Base-by-base conservation (phyloP, 768 basidiomycete genomes). In the Psilocybe sp. region DNA sequence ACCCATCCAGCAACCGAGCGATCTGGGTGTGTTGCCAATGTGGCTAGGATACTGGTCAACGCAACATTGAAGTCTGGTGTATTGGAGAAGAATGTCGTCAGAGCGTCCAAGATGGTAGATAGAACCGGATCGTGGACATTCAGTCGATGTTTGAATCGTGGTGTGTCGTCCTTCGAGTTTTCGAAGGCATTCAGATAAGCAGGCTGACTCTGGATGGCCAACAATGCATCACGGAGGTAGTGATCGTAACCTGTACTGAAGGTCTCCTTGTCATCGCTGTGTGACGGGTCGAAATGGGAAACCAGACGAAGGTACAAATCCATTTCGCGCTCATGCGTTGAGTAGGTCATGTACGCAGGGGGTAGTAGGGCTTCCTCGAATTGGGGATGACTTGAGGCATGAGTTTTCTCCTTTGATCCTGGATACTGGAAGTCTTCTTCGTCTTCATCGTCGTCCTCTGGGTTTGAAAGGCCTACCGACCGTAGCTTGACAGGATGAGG, bases 1-100 rank as follows among this genome's bases (percentile, higher is more conserved):
- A 97, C 64, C 94, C 94, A 98, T 1, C 94, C 93, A 0, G 86
- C 82, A 19, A 97, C 72, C 1, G 89, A 91, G 6, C 94, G 80
- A 62, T 90, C 77, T 3, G 95, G 91, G 61, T 92, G 90, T n/a
- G 85, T 71, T 0, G 92, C 91, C 14, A 98, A 70, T 10, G 84
- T 80, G 3, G 90, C 84, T 32, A 97, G 69, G 4, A 86, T 81
- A 16, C 90, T 90, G 3, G 92, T 97, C 54, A 98, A 67, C 0
- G 88, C 87, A 46, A 98, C 81, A 63, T 98, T 98, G 65, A 79
- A 82, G 56, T 94, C 89, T 11, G 94, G 84, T 0, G 87, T 76
- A 55, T 96, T 92, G 12, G 81, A 80, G 66, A 97, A 91, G 76
- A 98, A 96, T 51, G 73, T 75, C 45, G 87, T 71, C 32, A 96